These are phyloP conservation scores for Physcomitrium patens DNA, from an alignment of 225 moss, liverwort and hornwort genomes.

Conservation along the genomic window DNA sequence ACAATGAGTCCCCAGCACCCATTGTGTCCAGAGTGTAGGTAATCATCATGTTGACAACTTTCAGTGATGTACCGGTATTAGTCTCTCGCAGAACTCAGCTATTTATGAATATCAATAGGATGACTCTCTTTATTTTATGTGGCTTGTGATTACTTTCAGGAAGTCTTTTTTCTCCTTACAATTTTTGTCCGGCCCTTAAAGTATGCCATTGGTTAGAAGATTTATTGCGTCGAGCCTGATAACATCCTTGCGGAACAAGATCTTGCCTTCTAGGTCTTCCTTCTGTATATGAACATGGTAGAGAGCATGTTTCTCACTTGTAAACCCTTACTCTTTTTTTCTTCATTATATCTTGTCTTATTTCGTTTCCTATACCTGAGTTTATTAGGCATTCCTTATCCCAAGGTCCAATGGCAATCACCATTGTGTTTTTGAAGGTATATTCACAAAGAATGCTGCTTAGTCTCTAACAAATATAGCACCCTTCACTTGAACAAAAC, in stretches of 20 bases:
- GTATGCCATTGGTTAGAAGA: neutral
- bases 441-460: no score
- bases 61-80: conserved; percentile 21
- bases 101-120: neutral
- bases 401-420: no score
- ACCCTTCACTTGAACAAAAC: no score
- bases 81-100: conserved; percentile 7
- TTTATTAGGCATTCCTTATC: no score
- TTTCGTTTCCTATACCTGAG: no score
- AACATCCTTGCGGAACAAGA: neutral
- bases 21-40: conserved; percentile 35
- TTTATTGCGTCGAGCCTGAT: neutral
- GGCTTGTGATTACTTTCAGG: neutral
- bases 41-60: conserved; percentile 18
- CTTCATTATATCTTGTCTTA: no score
- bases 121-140: neutral
- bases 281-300: conserved; percentile 2
- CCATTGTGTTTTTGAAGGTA: no score
- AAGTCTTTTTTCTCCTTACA: neutral
- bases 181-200: neutral
- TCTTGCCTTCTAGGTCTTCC: neutral
- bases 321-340: no score
- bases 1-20: conserved; percentile 21
- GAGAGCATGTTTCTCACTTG: neutral
- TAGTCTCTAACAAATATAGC: no score